Evolutionary conservation across 2,329 filamentous ascomycete species (phyloP), one percentile per base, ranked within the genome.

Genomic region (Aspergillus fijiensis): DNA sequence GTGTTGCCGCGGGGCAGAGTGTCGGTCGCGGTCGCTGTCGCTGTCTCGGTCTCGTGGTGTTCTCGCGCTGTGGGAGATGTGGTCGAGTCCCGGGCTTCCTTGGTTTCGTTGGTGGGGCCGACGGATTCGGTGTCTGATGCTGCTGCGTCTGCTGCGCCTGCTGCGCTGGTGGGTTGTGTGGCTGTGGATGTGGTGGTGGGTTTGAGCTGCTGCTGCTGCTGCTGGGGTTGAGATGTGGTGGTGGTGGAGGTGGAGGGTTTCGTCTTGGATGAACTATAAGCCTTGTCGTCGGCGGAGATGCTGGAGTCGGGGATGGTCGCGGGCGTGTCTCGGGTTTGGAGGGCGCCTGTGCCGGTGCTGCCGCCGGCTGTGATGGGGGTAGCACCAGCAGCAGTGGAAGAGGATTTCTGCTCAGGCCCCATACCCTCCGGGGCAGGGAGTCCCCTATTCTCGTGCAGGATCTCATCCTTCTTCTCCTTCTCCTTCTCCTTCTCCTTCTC

Each of bases 1-100:
- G 58, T 49, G 27, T 60, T 60, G 25, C 61, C 19, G 39, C 47
- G 7, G 53, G 27, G 49, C 25, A 57, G 45, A 4, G 50, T 42
- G 5, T n/a, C 51, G 14, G 21, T 21, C 21, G 21, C 21, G 2
- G 21, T 21, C 2, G 21, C 21, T 21, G 39, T 27, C 50, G 27
- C 51, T 27, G 25, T 27, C 25, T 27, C 7, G 5, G 25, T 27
- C 1, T 7, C 25, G 25, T 27, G 25, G 7, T 7, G 25, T 2
- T 21, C 2, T 21, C 2, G 21, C 21, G 21, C 21, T 21, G 21
- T 21, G 21, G 21, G 21, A 21, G 21, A 21, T 21, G 2, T 21
- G 21, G 21, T 21, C 21, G 7, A 29, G 27, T 29, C 27, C 9
- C 27, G 27, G 2, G 27, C 7, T 3, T 45, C 51, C 45, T 47